Evolutionary conservation across 257 asterid genomes (phyloP).

Genomic region (Jacaranda mimosifolia): DNA sequence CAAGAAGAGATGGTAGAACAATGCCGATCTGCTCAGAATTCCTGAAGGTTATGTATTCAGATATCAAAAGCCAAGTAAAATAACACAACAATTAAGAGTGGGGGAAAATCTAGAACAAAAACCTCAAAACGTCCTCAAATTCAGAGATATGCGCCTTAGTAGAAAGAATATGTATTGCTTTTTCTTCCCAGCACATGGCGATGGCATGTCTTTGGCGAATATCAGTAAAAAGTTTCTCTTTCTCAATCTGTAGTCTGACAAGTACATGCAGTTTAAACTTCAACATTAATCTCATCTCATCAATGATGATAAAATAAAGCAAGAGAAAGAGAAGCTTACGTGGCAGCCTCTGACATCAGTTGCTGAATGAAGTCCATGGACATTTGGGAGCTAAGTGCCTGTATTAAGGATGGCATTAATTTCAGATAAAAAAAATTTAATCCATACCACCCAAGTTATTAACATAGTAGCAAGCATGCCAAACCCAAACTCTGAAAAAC

Average conservation of each 20-base stretch:
- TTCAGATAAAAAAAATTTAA: background rate
- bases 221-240: slow-evolving; percentile 76
- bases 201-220: slow-evolving; percentile 53
- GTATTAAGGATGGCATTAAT: slow-evolving; percentile 33
- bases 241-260: slow-evolving; percentile 83
- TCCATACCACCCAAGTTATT: background rate
- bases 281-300: slow-evolving; percentile 28
- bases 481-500: slow-evolving; percentile 1
- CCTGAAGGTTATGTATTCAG: slow-evolving; percentile 56
- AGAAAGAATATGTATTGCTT: slow-evolving; percentile 64
- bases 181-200: slow-evolving; percentile 75
- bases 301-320: slow-evolving; percentile 30
- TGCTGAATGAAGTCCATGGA: slow-evolving; percentile 68
- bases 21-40: slow-evolving; percentile 65
- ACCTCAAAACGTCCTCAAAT: slow-evolving; percentile 84
- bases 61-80: slow-evolving; percentile 33
- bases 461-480: slow-evolving; percentile 20
- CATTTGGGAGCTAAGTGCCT: slow-evolving; percentile 73
- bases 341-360: slow-evolving; percentile 68
- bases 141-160: slow-evolving; percentile 64
- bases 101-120: slow-evolving; percentile 22
- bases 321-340: slow-evolving; percentile 57
- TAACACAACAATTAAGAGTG: slow-evolving; percentile 28
- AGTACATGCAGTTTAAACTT: slow-evolving; percentile 44
- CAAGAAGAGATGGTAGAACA: slow-evolving; percentile 75